Evolutionary conservation across 2,329 filamentous ascomycete genomes (phyloP).

Genomic region (Aureobasidium lini): DNA sequence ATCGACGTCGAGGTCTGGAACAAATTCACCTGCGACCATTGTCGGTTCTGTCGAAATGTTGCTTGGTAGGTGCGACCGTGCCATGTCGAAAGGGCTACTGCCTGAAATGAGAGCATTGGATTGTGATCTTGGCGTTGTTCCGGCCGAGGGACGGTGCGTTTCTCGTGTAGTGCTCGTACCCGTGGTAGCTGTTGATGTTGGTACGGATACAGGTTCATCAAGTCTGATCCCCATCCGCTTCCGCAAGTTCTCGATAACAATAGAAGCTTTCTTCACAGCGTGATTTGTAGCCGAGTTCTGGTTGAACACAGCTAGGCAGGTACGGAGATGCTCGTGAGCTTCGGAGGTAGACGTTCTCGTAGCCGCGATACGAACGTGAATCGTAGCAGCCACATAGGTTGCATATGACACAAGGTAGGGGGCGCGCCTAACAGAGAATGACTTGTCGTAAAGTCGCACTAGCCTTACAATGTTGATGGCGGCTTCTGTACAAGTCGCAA

Average conservation of each 20-base stretch:
- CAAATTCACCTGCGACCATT: conserved; percentile 20
- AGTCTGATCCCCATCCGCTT: conserved; percentile 34
- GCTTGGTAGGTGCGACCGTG: not conserved
- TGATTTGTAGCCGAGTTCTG: conserved; percentile 46
- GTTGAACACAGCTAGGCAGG: conserved; percentile 40
- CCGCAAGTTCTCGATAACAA: conserved; percentile 41
- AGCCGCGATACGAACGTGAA: conserved; percentile 45
- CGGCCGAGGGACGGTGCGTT: not conserved
- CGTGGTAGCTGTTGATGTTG: not conserved
- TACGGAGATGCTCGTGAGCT: conserved; percentile 34
- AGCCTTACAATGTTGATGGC: conserved; percentile 40
- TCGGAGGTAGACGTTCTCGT: conserved; percentile 31
- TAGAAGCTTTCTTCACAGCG: conserved; percentile 40
- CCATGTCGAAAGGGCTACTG: not conserved
- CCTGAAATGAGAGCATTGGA: not conserved
- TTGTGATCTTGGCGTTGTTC: not conserved
- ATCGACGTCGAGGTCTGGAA: conserved; percentile 34
- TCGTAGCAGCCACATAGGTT: conserved; percentile 48
- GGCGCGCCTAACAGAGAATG: conserved; percentile 40
- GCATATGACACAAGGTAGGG: conserved; percentile 51
- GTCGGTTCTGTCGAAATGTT: conserved; percentile 11
- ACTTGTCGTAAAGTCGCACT: conserved; percentile 37
- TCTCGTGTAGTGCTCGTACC: not conserved
- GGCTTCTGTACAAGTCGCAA: conserved; percentile 40
- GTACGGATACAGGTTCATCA: conserved; percentile 9